These are phyloP conservation scores for Fennellomyces sp. DNA, from an alignment of 371 early-diverging fungal species.

Conservation along the genomic window DNA sequence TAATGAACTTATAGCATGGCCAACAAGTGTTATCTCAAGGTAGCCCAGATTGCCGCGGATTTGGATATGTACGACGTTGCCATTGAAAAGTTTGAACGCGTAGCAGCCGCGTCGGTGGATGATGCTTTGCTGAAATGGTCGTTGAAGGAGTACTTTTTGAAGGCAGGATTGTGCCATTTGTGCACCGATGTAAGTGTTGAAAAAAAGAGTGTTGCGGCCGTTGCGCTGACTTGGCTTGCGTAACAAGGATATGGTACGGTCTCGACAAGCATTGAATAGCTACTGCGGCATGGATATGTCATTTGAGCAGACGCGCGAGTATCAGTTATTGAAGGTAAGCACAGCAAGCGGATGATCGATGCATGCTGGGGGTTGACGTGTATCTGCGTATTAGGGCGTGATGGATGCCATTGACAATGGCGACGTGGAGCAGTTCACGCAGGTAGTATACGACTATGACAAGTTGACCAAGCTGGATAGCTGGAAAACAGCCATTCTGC, in stretches of 20 bases:
- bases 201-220: not conserved
- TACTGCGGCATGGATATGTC: slow-evolving; percentile 76
- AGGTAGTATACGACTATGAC: slow-evolving; percentile 83
- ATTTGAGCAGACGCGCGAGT: slow-evolving; percentile 87
- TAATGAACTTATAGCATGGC: slow-evolving; percentile 63
- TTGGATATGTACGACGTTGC: slow-evolving; percentile 88
- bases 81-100: slow-evolving; percentile 84
- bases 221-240: too few species aligned
- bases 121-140: slow-evolving; percentile 94
- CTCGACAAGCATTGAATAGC: slow-evolving; percentile 40
- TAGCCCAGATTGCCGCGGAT: slow-evolving; percentile 89
- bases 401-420: slow-evolving; percentile 76
- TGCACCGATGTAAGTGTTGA: slow-evolving; percentile 59
- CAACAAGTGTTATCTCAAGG: slow-evolving; percentile 89
- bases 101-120: slow-evolving; percentile 83
- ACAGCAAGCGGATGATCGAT: not conserved
- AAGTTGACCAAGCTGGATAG: slow-evolving; percentile 87
- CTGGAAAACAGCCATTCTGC: slow-evolving; percentile 94
- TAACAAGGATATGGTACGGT: slow-evolving; percentile 36
- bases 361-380: not conserved
- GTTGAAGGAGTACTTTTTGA: slow-evolving; percentile 92
- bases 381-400: slow-evolving; percentile 55
- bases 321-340: slow-evolving; percentile 70
- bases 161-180: slow-evolving; percentile 92
- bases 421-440: slow-evolving; percentile 85